Evolutionary conservation across 495 filamentous ascomycete species (phyloP).

Genomic region (Penicillium subrubescens): DNA sequence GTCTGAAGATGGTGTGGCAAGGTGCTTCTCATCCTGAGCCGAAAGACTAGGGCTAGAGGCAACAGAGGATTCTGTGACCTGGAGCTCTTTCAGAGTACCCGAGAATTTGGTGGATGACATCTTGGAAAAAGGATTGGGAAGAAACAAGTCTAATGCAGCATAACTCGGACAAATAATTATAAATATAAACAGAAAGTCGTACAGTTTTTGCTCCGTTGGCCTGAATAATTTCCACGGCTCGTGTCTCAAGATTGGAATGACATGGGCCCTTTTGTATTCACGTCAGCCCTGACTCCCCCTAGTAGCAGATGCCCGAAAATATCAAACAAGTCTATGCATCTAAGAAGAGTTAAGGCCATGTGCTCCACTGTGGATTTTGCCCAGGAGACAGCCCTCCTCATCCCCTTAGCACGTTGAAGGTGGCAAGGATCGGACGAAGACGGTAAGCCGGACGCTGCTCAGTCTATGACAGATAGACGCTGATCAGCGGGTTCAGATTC

Average conservation of each 20-base stretch:
- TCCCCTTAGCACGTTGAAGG: conserved; percentile 20
- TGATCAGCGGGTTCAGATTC: conserved; percentile 6
- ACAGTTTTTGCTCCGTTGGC: not conserved
- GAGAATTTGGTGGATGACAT: conserved; percentile 18
- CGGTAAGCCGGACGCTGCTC: conserved; percentile 18
- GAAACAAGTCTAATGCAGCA: conserved; percentile 5
- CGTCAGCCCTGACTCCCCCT: conserved; percentile 15
- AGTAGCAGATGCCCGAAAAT: conserved; percentile 14
- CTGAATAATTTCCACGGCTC: not conserved
- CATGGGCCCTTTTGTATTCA: conserved; percentile 22
- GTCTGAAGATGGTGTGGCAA: conserved; percentile 20
- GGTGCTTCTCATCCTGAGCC: conserved; percentile 20
- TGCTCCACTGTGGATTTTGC: conserved; percentile 33
- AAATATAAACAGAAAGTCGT: conserved; percentile 12
- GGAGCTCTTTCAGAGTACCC: conserved; percentile 19
- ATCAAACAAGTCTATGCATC: conserved; percentile 14
- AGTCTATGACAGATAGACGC: conserved; percentile 8
- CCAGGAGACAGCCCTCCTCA: conserved; percentile 16
- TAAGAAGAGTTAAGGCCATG: conserved; percentile 24
- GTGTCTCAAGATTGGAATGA: conserved; percentile 5
- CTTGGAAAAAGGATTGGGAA: not conserved
- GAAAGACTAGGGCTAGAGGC: conserved; percentile 23
- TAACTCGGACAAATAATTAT: conserved; percentile 2
- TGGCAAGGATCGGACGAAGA: conserved; percentile 24
- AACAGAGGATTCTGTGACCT: conserved; percentile 19